Conservation (phyloP, 352 stramenopile genomes). For the Pythium rhizo-oryzae region DNA sequence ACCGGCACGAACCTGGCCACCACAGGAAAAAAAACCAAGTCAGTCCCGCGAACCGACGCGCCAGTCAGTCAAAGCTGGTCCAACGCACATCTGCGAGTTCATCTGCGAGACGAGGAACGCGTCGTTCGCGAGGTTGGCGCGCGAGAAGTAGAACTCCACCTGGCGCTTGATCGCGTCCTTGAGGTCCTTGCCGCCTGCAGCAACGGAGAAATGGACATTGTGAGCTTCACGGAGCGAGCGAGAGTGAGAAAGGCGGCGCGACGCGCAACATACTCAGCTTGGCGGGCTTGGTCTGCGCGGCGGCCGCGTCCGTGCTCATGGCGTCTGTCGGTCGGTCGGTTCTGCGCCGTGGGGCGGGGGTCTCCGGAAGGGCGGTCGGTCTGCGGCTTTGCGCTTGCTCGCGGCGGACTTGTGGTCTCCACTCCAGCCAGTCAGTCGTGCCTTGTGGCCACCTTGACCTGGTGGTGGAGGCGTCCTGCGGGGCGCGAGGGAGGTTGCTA, state of each 20-base stretch:
- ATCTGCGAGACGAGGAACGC: constrained; percentile 90
- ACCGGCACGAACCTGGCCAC: constrained; percentile 73
- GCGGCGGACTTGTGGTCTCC: constrained; percentile 16
- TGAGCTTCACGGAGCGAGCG: too few species aligned
- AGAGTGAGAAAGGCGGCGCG: too few species aligned
- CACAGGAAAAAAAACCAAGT: too few species aligned
- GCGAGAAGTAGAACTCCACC: constrained; percentile 94
- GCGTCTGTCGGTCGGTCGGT: too few species aligned
- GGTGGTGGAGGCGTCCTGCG: too few species aligned
- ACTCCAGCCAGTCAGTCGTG: constrained; percentile 27
- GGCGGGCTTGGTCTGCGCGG: constrained; percentile 20
- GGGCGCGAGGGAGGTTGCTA: too few species aligned
- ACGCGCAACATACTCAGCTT: constrained; percentile 24
- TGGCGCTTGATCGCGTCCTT: constrained; percentile 85
- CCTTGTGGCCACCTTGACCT: constrained; percentile 3
- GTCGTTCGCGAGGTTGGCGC: constrained; percentile 84
- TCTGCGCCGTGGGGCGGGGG: background rate
- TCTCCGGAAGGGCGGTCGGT: background rate
- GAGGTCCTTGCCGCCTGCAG: constrained; percentile 50
- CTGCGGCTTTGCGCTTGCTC: constrained; percentile 4
- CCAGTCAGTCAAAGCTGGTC: background rate
- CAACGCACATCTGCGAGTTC: constrained; percentile 87
- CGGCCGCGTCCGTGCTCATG: constrained; percentile 27
- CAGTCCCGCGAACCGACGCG: constrained; percentile 1
- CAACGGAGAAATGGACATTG: too few species aligned